phyloP scores from a whole-genome alignment of 2,329 filamentous ascomycete genomes.

The Sarocladium brachiariae region DNA sequence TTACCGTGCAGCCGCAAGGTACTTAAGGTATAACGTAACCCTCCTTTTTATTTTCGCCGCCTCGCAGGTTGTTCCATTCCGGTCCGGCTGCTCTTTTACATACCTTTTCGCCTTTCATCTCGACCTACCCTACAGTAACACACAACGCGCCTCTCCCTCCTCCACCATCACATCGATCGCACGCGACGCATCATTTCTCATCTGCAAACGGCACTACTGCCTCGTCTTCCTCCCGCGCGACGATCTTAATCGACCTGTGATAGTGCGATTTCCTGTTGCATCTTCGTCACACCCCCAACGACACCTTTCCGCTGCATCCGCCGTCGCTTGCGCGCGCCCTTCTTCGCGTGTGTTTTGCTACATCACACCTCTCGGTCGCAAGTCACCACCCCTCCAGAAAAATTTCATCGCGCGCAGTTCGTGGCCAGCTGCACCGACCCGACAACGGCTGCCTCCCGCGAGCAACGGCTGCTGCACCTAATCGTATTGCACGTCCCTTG shows the following conservation, averaged over 20 bases:
- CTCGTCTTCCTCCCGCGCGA: slow-evolving; percentile 1
- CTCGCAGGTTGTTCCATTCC: slow-evolving; percentile 5
- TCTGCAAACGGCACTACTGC: not conserved
- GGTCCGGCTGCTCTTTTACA: not conserved
- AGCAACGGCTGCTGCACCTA: not conserved
- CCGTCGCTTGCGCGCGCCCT: not conserved
- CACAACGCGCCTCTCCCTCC: slow-evolving; percentile 3
- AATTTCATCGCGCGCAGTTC: not conserved
- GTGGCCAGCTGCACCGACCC: not conserved
- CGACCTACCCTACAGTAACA: slow-evolving; percentile 6
- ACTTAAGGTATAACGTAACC: slow-evolving; percentile 8
- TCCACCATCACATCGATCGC: not conserved
- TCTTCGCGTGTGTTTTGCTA: slow-evolving; percentile 1
- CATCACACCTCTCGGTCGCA: slow-evolving; percentile 3
- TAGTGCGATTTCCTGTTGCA: not conserved
- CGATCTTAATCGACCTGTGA: not conserved
- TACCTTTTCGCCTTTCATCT: not conserved
- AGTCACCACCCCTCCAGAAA: not conserved
- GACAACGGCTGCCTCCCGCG: not conserved
- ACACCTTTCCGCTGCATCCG: slow-evolving; percentile 2
- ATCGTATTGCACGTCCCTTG: not conserved
- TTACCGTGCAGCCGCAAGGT: slow-evolving; percentile 9
- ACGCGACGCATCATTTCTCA: slow-evolving; percentile 1
- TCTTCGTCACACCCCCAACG: not conserved
- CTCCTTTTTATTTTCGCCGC: slow-evolving; percentile 5